Conservation (phyloP, 805 yeast species). For the Pachysolen tannophilus region DNA sequence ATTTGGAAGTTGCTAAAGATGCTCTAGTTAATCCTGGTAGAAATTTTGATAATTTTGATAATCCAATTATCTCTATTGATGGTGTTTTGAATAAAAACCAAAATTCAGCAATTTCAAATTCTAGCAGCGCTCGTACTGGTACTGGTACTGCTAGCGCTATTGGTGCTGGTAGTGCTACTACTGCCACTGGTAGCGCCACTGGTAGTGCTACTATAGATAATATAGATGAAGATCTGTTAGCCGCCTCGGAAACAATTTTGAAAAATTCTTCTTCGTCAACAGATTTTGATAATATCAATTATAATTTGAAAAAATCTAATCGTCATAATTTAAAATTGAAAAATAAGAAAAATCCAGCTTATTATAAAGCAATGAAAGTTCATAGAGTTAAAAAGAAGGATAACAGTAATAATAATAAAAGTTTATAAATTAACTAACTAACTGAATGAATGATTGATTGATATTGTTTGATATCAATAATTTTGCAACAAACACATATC, state of each 20-base stretch:
- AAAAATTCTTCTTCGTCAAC: not conserved
- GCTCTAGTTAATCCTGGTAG: not conserved
- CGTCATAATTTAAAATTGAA: constrained; percentile 7
- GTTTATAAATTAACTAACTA: too few species aligned
- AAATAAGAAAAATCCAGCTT: constrained; percentile 7
- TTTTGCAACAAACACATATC: too few species aligned
- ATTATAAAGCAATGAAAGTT: constrained; percentile 6
- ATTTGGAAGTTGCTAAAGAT: constrained; percentile 8
- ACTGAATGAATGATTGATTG: too few species aligned
- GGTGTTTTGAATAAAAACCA: constrained; percentile 1
- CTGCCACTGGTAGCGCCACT: not conserved
- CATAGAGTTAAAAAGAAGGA: not conserved
- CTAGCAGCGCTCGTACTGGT: not conserved
- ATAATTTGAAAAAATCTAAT: constrained; percentile 9
- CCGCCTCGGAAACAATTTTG: not conserved
- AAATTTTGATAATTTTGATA: not conserved
- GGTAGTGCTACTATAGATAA: not conserved
- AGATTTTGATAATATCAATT: constrained; percentile 6
- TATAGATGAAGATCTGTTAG: constrained; percentile 1
- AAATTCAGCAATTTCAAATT: not conserved
- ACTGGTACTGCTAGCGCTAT: not conserved
- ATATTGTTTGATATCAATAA: too few species aligned
- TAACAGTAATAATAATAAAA: too few species aligned
- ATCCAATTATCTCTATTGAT: constrained; percentile 2
- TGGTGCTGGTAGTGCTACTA: not conserved